These are phyloP conservation scores for Phanerochaete carnosa DNA, from an alignment of 768 basidiomycete species.

Conservation along the genomic window DNA sequence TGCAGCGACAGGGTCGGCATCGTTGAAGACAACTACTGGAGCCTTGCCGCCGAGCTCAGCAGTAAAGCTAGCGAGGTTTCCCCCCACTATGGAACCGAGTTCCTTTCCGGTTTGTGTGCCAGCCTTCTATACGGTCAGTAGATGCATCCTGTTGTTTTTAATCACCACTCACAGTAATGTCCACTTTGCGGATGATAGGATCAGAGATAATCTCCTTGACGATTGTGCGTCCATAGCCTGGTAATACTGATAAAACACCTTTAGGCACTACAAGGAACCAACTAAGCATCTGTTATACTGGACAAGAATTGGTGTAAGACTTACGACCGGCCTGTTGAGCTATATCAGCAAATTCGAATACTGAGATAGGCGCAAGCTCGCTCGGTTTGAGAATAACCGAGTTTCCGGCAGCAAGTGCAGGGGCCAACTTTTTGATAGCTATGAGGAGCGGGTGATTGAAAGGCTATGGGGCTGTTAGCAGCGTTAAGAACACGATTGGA, in stretches of 20 bases:
- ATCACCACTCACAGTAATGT: slow-evolving; percentile 63
- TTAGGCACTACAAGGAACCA: slow-evolving; percentile 60
- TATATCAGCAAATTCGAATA: slow-evolving; percentile 73
- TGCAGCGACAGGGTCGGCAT: slow-evolving; percentile 69
- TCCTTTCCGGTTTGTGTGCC: slow-evolving; percentile 76
- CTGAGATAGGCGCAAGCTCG: slow-evolving; percentile 78
- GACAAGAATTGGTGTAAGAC: slow-evolving; percentile 12
- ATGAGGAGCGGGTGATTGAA: slow-evolving; percentile 92
- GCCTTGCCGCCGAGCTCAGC: slow-evolving; percentile 90
- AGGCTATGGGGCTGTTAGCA: slow-evolving; percentile 41
- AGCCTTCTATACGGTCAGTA: slow-evolving; percentile 41
- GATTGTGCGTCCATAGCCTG: slow-evolving; percentile 63
- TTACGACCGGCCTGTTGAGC: slow-evolving; percentile 63
- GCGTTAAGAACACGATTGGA: neutral
- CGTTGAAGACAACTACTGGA: slow-evolving; percentile 76
- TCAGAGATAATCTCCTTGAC: slow-evolving; percentile 56
- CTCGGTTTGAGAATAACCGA: slow-evolving; percentile 82
- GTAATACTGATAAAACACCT: slow-evolving; percentile 70
- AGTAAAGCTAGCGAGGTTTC: slow-evolving; percentile 71
- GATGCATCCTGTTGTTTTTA: neutral
- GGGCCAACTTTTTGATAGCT: slow-evolving; percentile 84
- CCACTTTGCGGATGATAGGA: slow-evolving; percentile 72
- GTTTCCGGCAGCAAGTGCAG: slow-evolving; percentile 82
- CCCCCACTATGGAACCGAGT: slow-evolving; percentile 69
- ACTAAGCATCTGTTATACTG: neutral